A percentile compares a stretch with the other conserved stretches of the same genome.
phyloP scores from a whole-genome alignment of 1,284 basidiomycete genomes.

The Fomitiporia mediterranea region DNA sequence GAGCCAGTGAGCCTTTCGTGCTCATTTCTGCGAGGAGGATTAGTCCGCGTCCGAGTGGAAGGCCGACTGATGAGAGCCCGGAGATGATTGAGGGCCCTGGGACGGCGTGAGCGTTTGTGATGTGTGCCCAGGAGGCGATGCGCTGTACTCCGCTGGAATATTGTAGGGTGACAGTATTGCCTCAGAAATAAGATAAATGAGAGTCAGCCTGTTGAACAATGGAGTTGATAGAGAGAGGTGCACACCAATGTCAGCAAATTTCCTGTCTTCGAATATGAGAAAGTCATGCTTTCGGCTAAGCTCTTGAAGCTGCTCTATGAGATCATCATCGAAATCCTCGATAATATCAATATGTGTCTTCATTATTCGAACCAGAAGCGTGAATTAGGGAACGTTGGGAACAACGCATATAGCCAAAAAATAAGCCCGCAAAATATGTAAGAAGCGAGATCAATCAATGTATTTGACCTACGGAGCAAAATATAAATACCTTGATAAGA shows the following conservation, averaged over 20 bases:
- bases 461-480: constrained; percentile 1
- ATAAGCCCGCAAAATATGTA: constrained; percentile 3
- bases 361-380: constrained; percentile 26
- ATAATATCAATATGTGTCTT: constrained; percentile 98
- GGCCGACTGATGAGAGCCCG: constrained; percentile 83
- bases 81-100: constrained; percentile 92
- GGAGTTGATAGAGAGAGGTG: not conserved
- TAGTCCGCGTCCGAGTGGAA: constrained; percentile 81
- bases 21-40: constrained; percentile 97
- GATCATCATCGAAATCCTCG: constrained; percentile 79
- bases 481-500: constrained; percentile 78
- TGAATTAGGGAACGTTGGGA: constrained; percentile 20
- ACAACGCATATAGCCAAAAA: constrained; percentile 22
- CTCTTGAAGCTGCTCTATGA: constrained; percentile 67
- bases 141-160: constrained; percentile 93
- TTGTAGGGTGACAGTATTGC: constrained; percentile 94
- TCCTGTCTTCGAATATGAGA: constrained; percentile 97
- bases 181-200: constrained; percentile 38
- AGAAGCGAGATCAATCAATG: not conserved
- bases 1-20: constrained; percentile 82
- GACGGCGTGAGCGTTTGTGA: constrained; percentile 95
- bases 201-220: not conserved
- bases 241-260: constrained; percentile 97
- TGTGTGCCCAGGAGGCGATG: constrained; percentile 94
- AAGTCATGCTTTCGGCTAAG: constrained; percentile 87